These are phyloP conservation scores for Aphanomyces stellatus DNA, from an alignment of 352 stramenopile species.

Conservation along the genomic window DNA sequence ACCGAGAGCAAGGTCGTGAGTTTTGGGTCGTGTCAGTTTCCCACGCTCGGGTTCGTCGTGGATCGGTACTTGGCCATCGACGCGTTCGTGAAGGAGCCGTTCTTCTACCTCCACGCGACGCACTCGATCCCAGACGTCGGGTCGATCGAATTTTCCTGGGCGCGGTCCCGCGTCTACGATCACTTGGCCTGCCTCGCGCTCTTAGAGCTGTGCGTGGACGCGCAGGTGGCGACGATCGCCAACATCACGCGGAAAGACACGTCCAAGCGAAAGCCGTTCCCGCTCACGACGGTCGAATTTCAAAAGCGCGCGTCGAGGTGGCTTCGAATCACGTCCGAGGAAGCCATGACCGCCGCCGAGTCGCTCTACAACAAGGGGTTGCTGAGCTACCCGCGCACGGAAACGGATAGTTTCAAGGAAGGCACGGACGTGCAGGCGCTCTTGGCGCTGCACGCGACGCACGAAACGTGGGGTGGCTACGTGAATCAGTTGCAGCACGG, in stretches of 20 bases:
- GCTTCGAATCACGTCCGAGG: constrained; percentile 93
- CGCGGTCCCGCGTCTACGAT: constrained; percentile 93
- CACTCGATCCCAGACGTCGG: constrained; percentile 34
- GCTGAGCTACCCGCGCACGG: constrained; percentile 98
- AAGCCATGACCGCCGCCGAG: constrained; percentile 94
- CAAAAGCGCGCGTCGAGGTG: constrained; percentile 94
- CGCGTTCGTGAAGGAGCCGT: constrained; percentile 95
- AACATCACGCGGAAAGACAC: constrained; percentile 62
- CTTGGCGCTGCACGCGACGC: constrained; percentile 57
- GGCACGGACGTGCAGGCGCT: constrained; percentile 84
- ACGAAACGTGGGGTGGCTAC: constrained; percentile 73
- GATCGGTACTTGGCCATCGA: constrained; percentile 91
- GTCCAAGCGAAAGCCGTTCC: constrained; percentile 94
- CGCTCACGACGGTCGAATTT: constrained; percentile 98
- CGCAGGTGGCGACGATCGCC: constrained; percentile 50
- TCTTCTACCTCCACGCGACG: constrained; percentile 93
- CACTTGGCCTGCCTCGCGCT: constrained; percentile 87
- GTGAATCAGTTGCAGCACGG: constrained; percentile 51
- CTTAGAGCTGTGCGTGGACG: constrained; percentile 77
- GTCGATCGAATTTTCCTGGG: constrained; percentile 93
- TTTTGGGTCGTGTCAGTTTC: constrained; percentile 99
- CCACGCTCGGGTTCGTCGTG: constrained; percentile 96
- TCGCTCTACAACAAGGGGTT: constrained; percentile 97
- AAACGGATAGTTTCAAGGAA: constrained; percentile 98
- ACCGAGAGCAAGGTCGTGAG: constrained; percentile 86